Evolutionary conservation across 441 rosid genomes (phyloP).

Genomic region (Adansonia grandidieri): DNA sequence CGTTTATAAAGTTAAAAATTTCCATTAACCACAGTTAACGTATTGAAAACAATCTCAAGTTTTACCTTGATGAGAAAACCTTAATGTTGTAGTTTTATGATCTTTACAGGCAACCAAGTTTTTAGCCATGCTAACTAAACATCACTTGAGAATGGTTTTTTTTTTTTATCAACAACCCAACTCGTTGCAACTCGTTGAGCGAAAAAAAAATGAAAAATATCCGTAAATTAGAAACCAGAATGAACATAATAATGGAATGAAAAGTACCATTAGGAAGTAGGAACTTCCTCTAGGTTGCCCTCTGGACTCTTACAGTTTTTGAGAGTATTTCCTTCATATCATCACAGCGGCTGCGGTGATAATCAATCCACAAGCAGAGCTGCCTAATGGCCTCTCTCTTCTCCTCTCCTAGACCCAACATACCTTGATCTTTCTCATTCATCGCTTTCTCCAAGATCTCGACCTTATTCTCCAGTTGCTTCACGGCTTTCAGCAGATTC

Average conservation of each 20-base stretch:
- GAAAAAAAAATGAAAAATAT: conserved; percentile 32
- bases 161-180: background rate
- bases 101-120: background rate
- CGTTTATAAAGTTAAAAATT: too few relatives aligned
- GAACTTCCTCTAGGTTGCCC: conserved; percentile 36
- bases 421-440: conserved; percentile 57
- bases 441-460: conserved; percentile 43
- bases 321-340: conserved; percentile 61
- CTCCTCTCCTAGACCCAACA: conserved; percentile 72
- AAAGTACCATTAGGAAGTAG: background rate
- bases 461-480: conserved; percentile 46
- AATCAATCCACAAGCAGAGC: conserved; percentile 83
- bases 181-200: background rate
- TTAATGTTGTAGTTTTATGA: background rate
- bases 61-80: too few relatives aligned
- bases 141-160: background rate
- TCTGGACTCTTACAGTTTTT: conserved; percentile 49
- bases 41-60: too few relatives aligned
- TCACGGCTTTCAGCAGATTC: conserved; percentile 40
- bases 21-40: too few relatives aligned
- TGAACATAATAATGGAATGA: conserved; percentile 26
- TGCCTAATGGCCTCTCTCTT: conserved; percentile 95
- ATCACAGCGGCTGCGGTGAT: conserved; percentile 64
- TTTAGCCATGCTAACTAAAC: background rate
- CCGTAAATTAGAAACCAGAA: conserved; percentile 20